A percentile compares a stretch with the other conserved stretches of the same genome.
Evolutionary conservation across 305 asterid species (phyloP).

Genomic region (Fraxinus dipetala): DNA sequence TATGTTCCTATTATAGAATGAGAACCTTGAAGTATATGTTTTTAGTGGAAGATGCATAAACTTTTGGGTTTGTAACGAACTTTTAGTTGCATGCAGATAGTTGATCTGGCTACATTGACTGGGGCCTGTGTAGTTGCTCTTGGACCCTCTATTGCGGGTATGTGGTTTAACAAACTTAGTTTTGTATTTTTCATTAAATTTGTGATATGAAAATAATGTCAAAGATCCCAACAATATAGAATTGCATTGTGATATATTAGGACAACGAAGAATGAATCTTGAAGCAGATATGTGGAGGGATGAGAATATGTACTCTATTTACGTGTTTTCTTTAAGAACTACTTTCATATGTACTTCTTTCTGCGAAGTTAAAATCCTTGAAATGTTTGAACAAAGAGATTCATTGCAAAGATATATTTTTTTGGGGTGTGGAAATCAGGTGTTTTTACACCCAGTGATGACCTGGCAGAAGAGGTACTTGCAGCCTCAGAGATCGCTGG

Average conservation of each 20-base stretch:
- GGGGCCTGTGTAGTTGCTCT: conserved; percentile 90
- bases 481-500: conserved; percentile 72
- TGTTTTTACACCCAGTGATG: conserved; percentile 80
- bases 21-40: not conserved
- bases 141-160: conserved; percentile 94
- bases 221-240: not conserved
- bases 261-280: not conserved
- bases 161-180: not conserved
- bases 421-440: conserved; percentile 38
- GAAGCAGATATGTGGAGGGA: not conserved
- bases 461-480: conserved; percentile 75
- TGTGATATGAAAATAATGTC: not conserved
- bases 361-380: not conserved
- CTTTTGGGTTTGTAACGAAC: not conserved
- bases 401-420: not conserved
- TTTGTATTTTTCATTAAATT: not conserved
- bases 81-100: conserved; percentile 48
- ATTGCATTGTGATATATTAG: conserved; percentile 8
- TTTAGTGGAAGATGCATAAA: not conserved
- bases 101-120: conserved; percentile 91
- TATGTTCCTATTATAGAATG: not conserved
- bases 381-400: not conserved
- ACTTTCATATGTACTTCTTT: not conserved
- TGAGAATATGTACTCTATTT: not conserved
- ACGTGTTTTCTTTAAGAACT: not conserved